Evolutionary conservation across 1,284 basidiomycete genomes (phyloP).

Genomic region (Rhodotorula sp.): DNA sequence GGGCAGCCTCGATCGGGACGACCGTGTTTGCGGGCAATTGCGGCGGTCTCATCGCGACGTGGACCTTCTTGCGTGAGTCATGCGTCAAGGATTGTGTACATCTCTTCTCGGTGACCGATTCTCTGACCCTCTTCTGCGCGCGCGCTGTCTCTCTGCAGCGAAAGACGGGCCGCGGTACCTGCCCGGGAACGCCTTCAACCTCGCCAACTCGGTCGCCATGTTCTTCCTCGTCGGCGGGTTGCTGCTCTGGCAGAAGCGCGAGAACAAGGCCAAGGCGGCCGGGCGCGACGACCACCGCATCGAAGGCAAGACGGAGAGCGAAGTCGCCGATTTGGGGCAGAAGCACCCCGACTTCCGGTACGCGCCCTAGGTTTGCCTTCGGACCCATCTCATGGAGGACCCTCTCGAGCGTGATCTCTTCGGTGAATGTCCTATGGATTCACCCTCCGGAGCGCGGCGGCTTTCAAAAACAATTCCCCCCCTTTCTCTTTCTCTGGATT

Average conservation of each 20-base stretch:
- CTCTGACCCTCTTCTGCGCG: not conserved
- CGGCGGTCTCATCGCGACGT: constrained; percentile 46
- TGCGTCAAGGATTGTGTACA: no score
- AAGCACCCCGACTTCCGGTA: constrained; percentile 34
- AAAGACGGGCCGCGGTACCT: constrained; percentile 17
- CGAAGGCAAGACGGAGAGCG: constrained; percentile 30
- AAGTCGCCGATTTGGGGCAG: constrained; percentile 26
- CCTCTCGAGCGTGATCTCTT: not conserved
- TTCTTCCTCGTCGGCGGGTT: constrained; percentile 25
- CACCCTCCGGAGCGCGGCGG: no score
- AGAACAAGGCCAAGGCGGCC: constrained; percentile 35
- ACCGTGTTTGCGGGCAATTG: constrained; percentile 47
- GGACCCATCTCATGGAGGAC: not conserved
- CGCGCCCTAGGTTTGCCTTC: not conserved
- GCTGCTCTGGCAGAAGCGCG: constrained; percentile 22
- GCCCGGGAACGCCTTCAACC: constrained; percentile 37
- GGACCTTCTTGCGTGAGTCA: constrained; percentile 33
- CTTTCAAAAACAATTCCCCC: not conserved
- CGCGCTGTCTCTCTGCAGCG: not conserved
- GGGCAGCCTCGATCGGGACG: constrained; percentile 46
- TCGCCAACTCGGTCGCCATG: constrained; percentile 32
- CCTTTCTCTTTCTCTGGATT: not conserved
- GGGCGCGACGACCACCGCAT: constrained; percentile 30
- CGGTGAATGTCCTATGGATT: no score
- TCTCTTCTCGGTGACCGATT: no score